Conservation (phyloP, 768 basidiomycete genomes). For the Auricularia sp. region DNA sequence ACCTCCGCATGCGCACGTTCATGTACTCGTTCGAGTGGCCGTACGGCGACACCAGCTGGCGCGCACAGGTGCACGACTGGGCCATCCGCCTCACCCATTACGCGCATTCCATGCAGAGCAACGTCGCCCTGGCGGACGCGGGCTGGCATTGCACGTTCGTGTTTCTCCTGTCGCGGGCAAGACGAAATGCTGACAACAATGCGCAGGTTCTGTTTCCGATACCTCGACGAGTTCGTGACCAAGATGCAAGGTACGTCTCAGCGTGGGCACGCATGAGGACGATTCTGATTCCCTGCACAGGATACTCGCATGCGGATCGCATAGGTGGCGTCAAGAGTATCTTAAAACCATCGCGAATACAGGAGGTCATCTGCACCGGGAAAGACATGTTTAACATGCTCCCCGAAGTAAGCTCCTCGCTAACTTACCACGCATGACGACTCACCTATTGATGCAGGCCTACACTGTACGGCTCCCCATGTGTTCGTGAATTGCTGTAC, state of each 20-base stretch:
- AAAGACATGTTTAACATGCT: conserved; percentile 59
- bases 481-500: not conserved
- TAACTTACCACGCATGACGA: not conserved
- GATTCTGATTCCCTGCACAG: conserved; percentile 14
- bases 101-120: conserved; percentile 38
- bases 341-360: conserved; percentile 42
- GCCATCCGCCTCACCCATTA: conserved; percentile 28
- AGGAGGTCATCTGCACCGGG: conserved; percentile 47
- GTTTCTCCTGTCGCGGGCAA: conserved; percentile 2
- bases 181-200: not conserved
- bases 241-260: conserved; percentile 34
- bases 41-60: conserved; percentile 44
- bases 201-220: conserved; percentile 50
- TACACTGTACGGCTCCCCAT: conserved; percentile 34
- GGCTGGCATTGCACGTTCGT: conserved; percentile 49
- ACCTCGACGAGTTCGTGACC: conserved; percentile 44
- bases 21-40: conserved; percentile 56
- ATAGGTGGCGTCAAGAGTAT: conserved; percentile 38
- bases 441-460: conserved; percentile 15
- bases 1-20: conserved; percentile 52
- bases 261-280: not conserved
- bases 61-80: conserved; percentile 44
- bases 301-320: conserved; percentile 54
- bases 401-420: conserved; percentile 32
- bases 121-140: conserved; percentile 46